phyloP scores from a whole-genome alignment of 768 basidiomycete genomes.

The Psilocybe cubensis region DNA sequence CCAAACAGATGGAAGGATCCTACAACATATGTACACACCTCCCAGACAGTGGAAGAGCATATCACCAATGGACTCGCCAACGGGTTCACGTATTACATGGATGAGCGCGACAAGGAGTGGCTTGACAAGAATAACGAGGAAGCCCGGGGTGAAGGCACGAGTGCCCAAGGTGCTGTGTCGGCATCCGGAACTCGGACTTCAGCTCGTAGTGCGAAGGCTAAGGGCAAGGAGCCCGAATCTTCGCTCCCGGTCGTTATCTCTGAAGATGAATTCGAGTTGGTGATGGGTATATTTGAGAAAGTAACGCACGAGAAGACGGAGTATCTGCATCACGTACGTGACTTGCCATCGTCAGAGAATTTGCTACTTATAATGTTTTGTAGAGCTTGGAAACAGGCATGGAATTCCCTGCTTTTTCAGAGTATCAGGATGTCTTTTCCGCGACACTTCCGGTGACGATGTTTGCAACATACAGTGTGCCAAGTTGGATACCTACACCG shows the following conservation, averaged over 20 bases:
- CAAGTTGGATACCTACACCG: constrained; percentile 70
- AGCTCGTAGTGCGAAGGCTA: constrained; percentile 73
- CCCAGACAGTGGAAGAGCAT: constrained; percentile 85
- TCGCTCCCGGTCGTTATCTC: constrained; percentile 66
- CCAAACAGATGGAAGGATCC: constrained; percentile 76
- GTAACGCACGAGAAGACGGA: constrained; percentile 89
- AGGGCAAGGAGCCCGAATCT: constrained; percentile 82
- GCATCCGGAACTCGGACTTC: constrained; percentile 57
- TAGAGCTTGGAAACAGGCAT: constrained; percentile 70
- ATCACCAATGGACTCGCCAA: constrained; percentile 62
- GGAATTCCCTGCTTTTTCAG: constrained; percentile 71
- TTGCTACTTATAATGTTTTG: constrained; percentile 2
- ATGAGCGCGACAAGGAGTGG: constrained; percentile 96
- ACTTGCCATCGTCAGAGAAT: not conserved
- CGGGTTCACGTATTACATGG: constrained; percentile 90
- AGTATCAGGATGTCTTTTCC: constrained; percentile 73
- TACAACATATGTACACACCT: constrained; percentile 75
- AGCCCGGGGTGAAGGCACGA: constrained; percentile 84
- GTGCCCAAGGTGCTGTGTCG: constrained; percentile 71
- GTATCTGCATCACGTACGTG: constrained; percentile 85
- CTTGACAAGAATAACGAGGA: constrained; percentile 89
- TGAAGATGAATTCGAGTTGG: constrained; percentile 93
- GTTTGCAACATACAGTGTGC: constrained; percentile 72
- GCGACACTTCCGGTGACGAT: constrained; percentile 57
- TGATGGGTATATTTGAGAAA: constrained; percentile 95